Evolutionary conservation across 208 protist genomes (phyloP).

Genomic region (Angomonas deanei): DNA sequence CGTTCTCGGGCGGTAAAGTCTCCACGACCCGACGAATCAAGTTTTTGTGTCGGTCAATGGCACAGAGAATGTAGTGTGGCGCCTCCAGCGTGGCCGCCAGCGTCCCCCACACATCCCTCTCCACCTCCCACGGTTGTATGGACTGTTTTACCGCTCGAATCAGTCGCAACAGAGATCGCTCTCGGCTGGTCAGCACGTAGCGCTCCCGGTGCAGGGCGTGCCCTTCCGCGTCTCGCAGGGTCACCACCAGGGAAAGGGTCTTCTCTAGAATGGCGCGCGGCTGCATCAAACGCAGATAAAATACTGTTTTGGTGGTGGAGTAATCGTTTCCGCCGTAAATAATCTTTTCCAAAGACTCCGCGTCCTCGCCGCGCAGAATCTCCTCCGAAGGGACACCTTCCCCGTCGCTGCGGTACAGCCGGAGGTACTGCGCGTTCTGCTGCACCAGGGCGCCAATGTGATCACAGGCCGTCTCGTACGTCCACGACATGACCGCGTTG

Average conservation of each 20-base stretch:
- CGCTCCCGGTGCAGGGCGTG: constrained; percentile 41
- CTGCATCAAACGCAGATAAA: constrained; percentile 28
- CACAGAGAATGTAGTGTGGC: constrained; percentile 36
- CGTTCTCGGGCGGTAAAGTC: constrained; percentile 16
- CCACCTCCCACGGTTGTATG: constrained; percentile 21
- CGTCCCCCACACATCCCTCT: constrained; percentile 36
- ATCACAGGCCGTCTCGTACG: constrained; percentile 49
- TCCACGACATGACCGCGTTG: constrained; percentile 31
- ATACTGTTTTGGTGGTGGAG: constrained; percentile 19
- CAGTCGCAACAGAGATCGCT: constrained; percentile 19
- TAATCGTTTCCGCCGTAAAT: constrained; percentile 23
- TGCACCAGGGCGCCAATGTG: constrained; percentile 22
- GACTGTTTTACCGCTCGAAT: constrained; percentile 24
- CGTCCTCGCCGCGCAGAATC: constrained; percentile 2
- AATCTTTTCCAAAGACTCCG: constrained; percentile 23
- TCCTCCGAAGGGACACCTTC: constrained; percentile 6
- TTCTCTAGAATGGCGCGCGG: constrained; percentile 22
- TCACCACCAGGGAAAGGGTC: constrained; percentile 16
- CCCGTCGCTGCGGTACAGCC: constrained; percentile 40
- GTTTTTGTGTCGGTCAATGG: constrained; percentile 15
- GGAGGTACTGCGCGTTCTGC: constrained; percentile 40
- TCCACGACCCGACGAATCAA: constrained; percentile 45
- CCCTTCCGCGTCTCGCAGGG: constrained; percentile 39
- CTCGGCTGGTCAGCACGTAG: constrained; percentile 15
- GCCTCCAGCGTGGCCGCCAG: constrained; percentile 18